A percentile compares a stretch with the other conserved stretches of the same genome.
Evolutionary conservation across 2,329 filamentous ascomycete species (phyloP).

Genomic region (Ascochyta lentis): DNA sequence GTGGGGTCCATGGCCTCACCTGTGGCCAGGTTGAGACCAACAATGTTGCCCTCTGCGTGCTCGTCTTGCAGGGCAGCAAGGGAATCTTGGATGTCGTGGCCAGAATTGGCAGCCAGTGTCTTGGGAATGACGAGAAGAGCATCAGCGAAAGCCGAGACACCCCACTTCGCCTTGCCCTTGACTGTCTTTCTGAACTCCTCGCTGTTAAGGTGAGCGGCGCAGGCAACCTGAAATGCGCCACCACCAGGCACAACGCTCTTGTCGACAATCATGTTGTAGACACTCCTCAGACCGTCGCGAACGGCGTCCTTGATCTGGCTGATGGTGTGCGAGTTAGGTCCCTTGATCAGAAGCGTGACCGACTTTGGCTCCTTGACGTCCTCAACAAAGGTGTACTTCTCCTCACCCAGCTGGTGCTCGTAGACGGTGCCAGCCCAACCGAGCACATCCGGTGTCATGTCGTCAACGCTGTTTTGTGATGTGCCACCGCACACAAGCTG

Average conservation of each 20-base stretch:
- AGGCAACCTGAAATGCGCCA: slow-evolving; percentile 95
- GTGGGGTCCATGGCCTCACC: slow-evolving; percentile 96
- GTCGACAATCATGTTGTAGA: slow-evolving; percentile 99
- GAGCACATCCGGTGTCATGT: slow-evolving; percentile 83
- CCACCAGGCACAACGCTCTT: slow-evolving; percentile 92
- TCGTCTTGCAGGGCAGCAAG: slow-evolving; percentile 88
- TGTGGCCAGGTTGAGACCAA: slow-evolving; percentile 84
- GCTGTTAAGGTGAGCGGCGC: slow-evolving; percentile 83
- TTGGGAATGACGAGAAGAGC: slow-evolving; percentile 95
- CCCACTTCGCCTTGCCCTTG: slow-evolving; percentile 98
- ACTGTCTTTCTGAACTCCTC: slow-evolving; percentile 87
- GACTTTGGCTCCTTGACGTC: slow-evolving; percentile 99
- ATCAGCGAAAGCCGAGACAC: slow-evolving; percentile 93
- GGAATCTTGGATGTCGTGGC: slow-evolving; percentile 95
- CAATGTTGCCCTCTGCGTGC: slow-evolving; percentile 79
- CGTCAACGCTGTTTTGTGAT: slow-evolving; percentile 96
- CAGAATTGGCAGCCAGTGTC: slow-evolving; percentile 93
- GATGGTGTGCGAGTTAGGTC: slow-evolving; percentile 95
- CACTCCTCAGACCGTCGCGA: slow-evolving; percentile 89
- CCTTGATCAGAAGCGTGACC: slow-evolving; percentile 96
- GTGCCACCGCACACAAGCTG: slow-evolving; percentile 92
- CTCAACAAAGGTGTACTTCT: slow-evolving; percentile 99
- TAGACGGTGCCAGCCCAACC: slow-evolving; percentile 97
- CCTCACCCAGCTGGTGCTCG: slow-evolving; percentile 95
- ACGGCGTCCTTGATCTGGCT: slow-evolving; percentile 96